These are phyloP conservation scores for Podospora comata DNA, from an alignment of 495 filamentous ascomycete genomes.

Conservation along the genomic window DNA sequence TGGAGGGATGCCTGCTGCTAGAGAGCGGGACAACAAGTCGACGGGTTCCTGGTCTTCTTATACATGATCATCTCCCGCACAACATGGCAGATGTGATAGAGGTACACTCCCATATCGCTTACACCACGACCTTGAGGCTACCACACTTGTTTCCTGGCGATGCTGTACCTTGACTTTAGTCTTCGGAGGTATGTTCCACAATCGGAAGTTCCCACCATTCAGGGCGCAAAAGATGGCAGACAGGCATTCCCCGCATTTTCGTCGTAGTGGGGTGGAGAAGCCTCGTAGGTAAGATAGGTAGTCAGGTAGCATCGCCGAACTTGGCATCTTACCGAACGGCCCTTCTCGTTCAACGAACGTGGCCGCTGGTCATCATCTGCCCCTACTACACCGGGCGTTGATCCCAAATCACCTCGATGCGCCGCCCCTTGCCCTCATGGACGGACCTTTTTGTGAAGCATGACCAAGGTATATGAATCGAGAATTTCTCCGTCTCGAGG, in stretches of 20 bases:
- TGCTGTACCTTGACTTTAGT: background rate
- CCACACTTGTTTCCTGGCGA: background rate
- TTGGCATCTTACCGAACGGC: background rate
- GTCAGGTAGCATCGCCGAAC: background rate
- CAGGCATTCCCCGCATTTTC: slow-evolving; percentile 13
- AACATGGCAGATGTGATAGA: background rate
- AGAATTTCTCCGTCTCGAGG: too few species aligned
- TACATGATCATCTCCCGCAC: background rate
- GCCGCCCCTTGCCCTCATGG: background rate
- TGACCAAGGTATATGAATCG: background rate
- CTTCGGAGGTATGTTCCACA: background rate
- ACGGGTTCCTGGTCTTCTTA: background rate
- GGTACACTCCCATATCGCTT: too few species aligned
- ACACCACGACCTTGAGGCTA: background rate
- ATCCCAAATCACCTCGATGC: slow-evolving; percentile 5
- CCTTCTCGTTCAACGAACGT: background rate
- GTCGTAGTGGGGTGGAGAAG: background rate
- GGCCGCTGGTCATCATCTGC: background rate
- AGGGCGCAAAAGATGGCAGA: background rate
- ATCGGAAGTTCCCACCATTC: background rate
- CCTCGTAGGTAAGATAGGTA: background rate
- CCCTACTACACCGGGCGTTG: background rate
- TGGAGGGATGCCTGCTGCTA: background rate
- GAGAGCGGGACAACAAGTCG: background rate
- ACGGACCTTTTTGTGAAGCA: background rate